Evolutionary conservation across 1,284 basidiomycete genomes (phyloP).

Genomic region (Cryptococcus sp.): DNA sequence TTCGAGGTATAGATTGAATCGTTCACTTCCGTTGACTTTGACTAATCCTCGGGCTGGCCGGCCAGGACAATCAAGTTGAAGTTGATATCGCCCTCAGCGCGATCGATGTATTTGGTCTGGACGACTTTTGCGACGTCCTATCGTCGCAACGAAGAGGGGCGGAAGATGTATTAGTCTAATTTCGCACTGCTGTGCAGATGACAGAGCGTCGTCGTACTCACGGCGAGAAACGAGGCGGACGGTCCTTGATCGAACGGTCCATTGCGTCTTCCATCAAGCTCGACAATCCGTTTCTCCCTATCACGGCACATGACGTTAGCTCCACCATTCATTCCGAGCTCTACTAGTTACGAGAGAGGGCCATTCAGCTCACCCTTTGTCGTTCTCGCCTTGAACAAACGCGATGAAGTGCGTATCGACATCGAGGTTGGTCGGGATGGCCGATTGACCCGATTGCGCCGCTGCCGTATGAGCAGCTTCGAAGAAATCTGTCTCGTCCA

Average conservation of each 20-base stretch:
- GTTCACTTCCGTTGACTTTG: background rate
- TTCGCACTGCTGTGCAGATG: background rate
- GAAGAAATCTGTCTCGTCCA: conserved; percentile 75
- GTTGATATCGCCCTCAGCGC: conserved; percentile 48
- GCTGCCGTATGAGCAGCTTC: conserved; percentile 70
- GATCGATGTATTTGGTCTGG: conserved; percentile 64
- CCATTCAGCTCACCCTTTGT: conserved; percentile 33
- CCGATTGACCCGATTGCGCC: conserved; percentile 69
- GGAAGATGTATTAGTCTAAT: too few species aligned
- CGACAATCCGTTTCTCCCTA: conserved; percentile 63
- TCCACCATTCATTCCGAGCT: too few species aligned
- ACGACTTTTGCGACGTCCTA: conserved; percentile 72
- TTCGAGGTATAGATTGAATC: too few species aligned
- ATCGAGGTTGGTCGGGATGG: conserved; percentile 58
- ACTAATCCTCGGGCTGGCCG: conserved; percentile 39
- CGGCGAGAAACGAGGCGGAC: conserved; percentile 63
- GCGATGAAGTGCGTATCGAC: conserved; percentile 82
- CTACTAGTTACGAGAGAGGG: background rate
- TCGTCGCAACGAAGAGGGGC: background rate
- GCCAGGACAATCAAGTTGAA: conserved; percentile 54
- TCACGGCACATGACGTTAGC: background rate
- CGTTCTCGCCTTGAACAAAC: conserved; percentile 66
- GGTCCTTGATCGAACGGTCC: conserved; percentile 78
- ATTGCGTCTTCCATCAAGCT: conserved; percentile 72
- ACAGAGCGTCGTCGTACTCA: conserved; percentile 39